Conservation (phyloP, 164 flowering plant species). For the Macadamia tetraphylla region DNA sequence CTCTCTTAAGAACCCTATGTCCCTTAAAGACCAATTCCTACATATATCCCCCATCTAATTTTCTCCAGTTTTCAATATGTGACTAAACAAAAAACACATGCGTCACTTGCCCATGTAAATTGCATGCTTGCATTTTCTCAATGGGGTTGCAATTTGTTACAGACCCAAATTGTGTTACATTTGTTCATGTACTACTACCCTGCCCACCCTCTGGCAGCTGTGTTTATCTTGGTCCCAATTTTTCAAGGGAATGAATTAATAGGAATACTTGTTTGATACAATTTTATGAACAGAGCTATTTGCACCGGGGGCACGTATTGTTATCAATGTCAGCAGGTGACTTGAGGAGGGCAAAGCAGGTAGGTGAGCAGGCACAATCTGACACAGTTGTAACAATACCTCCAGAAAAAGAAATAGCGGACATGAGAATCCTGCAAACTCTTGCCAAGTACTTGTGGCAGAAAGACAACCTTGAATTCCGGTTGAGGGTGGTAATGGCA, state of each 20-base stretch:
- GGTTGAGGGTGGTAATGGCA: constrained; percentile 65
- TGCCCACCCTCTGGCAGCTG: no score
- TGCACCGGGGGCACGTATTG: constrained; percentile 31
- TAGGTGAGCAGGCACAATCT: constrained; percentile 18
- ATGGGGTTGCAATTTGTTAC: background rate
- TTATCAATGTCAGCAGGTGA: constrained; percentile 44
- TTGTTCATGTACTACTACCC: background rate
- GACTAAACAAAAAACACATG: no score
- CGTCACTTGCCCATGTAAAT: background rate
- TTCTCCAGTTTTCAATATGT: no score
- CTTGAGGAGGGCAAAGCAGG: constrained; percentile 14
- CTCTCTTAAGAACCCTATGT: no score
- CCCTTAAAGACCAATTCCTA: no score
- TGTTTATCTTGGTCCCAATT: background rate
- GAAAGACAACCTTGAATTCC: constrained; percentile 81
- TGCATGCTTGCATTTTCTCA: background rate
- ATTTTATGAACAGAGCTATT: constrained; percentile 21
- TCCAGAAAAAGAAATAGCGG: constrained; percentile 36
- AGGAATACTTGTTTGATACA: background rate
- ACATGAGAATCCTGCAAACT: constrained; percentile 59
- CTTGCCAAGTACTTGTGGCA: constrained; percentile 85
- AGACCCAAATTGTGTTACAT: background rate
- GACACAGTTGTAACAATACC: constrained; percentile 8
- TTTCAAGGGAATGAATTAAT: background rate
- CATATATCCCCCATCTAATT: no score